Evolutionary conservation across 2,329 filamentous ascomycete genomes (phyloP).

Genomic region (Pseudogymnoascus sp.): DNA sequence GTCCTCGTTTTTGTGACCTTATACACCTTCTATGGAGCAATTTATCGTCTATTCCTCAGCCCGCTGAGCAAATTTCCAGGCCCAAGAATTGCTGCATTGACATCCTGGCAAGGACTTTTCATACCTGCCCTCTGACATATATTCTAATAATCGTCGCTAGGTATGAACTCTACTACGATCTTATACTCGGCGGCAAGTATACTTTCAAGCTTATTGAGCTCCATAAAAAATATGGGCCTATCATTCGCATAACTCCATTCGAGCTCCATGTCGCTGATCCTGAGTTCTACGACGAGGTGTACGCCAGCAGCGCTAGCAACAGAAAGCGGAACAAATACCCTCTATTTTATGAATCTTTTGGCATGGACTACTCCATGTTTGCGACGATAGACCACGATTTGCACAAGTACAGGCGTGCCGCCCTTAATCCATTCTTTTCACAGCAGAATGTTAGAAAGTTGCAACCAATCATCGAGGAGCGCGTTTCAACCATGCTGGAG

Average conservation of each 20-base stretch:
- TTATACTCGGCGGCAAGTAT: constrained; percentile 36
- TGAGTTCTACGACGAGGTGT: constrained; percentile 20
- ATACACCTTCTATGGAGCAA: background rate
- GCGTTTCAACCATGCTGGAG: constrained; percentile 17
- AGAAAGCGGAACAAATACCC: constrained; percentile 15
- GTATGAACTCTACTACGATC: constrained; percentile 33
- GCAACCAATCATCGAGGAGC: constrained; percentile 19
- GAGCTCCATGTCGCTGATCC: constrained; percentile 31
- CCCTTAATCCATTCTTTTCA: constrained; percentile 20
- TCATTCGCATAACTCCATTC: constrained; percentile 30
- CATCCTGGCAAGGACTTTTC: constrained; percentile 15
- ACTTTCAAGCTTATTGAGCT: constrained; percentile 35
- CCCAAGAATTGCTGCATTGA: constrained; percentile 21
- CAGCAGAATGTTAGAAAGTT: constrained; percentile 15
- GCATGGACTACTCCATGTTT: constrained; percentile 17
- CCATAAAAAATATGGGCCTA: constrained; percentile 35
- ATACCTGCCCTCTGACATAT: background rate
- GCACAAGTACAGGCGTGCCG: constrained; percentile 18
- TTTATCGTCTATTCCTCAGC: constrained; percentile 22
- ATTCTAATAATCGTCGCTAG: background rate
- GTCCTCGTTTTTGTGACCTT: background rate
- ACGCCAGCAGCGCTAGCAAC: constrained; percentile 12
- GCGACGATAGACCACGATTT: constrained; percentile 18
- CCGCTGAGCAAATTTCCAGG: constrained; percentile 23
- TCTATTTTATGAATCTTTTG: constrained; percentile 13